Base-by-base conservation (phyloP, 306 rosid species). In the Delonix regia region DNA sequence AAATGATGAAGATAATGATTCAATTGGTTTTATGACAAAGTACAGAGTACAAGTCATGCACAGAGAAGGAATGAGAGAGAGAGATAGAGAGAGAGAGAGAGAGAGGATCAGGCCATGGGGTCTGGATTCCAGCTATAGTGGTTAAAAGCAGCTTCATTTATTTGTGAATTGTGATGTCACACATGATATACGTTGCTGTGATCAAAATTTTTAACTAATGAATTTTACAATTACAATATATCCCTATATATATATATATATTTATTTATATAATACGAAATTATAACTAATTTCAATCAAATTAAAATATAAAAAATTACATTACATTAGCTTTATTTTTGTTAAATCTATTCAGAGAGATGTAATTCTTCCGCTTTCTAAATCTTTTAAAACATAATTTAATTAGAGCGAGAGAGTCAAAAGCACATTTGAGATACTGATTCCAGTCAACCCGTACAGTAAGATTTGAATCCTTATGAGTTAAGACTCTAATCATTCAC, bases 1-100 rank as follows among this genome's bases (percentile, higher is more conserved):
- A 76, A 47, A 82, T 80, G 81, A 83, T 81, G 79, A 78, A 80
- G 42, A 84, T 73, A 80, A 33, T 57, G 0, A 25, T 6, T 18
- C 36, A 33, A 11, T 12, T 25, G 3, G 64, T 57, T 57, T 57
- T 25, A 57, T 25, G 22, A 30, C 63, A 10, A 10, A n/a, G n/a
- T n/a, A n/a, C n/a, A n/a, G n/a, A n/a, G n/a, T n/a, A n/a, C n/a
- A n/a, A n/a, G n/a, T n/a, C 28, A 22, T 27, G 3, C 12, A 21
- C 57, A 72, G 38, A 19, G 69, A 61, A 49, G 24, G 52, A 24
- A 55, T 56, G 80, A 62, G 41, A 42, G 60, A 59, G 78, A 62
- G 80, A 41, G 65, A 25, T 13, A 38, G 36, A 7, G 42, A 44
- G 45, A 64, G 76, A 56, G 79, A 47, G 73, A 25, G n/a, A 27